Evolutionary conservation across 148 eudicot genomes (phyloP), one percentile per base, ranked within the genome.

Genomic region (Pharnaceum exiguum): DNA sequence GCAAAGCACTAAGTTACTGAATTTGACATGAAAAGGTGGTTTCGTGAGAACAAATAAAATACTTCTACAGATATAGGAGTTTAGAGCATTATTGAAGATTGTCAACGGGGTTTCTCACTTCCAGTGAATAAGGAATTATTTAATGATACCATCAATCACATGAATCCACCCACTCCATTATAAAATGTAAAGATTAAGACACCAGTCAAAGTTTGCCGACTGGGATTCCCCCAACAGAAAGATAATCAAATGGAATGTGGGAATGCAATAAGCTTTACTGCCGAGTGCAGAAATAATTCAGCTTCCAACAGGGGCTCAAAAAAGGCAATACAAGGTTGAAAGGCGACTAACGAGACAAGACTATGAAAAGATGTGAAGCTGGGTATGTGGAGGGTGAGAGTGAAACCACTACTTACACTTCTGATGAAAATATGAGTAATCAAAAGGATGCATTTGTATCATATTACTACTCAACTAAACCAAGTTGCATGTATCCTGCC

Each of bases 341-440:
- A 21, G 22, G 63, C 10, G n/a, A 49, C 9, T 12, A 54, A 26
- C n/a, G 55, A 60, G 38, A 31, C 7, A 55, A 47, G 50, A 59
- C 55, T 35, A 17, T 15, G 39, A 49, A 51, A 68, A 58, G 57
- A 50, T 50, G 55, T 24, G 54, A 36, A 59, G 40, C 52, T 63
- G 35, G 25, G 64, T 10, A 29, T 40, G 47, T 69, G 78, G 74
- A 65, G 60, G 59, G 25, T 65, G 78, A 75, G 71, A 57, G 48
- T 59, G 78, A 69, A 64, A 51, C 74, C 78, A 75, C 68, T 65
- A 60, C 17, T 3, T 10, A 4, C 21, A 46, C 36, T 56, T 24
- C 60, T 24, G 55, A 64, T 64, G 53, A 54, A 16, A 43, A 32
- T 2, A n/a, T 24, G 22, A 5, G 23, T 29, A 9, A 48, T 10